A percentile compares a stretch with the other conserved stretches of the same genome.
These are phyloP conservation scores for Orbilia quercus DNA, from an alignment of 2,329 filamentous ascomycete species.

Conservation along the genomic window DNA sequence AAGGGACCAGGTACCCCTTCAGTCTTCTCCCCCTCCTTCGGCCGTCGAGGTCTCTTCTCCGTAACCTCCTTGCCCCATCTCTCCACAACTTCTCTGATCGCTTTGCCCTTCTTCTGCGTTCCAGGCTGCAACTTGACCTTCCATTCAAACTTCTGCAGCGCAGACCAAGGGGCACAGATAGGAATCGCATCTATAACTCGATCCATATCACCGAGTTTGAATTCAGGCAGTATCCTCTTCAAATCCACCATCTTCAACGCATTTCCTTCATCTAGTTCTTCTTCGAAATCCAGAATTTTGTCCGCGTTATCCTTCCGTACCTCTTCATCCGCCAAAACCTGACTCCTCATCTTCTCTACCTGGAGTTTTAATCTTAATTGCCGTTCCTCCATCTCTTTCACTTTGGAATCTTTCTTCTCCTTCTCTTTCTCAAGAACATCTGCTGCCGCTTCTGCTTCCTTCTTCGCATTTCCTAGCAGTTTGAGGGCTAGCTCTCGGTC, in stretches of 20 bases:
- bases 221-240: slow-evolving; percentile 74
- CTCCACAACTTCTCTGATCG: slow-evolving; percentile 87
- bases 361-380: slow-evolving; percentile 75
- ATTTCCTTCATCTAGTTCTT: slow-evolving; percentile 68
- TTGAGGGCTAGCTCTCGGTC: slow-evolving; percentile 85
- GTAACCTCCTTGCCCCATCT: slow-evolving; percentile 76
- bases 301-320: slow-evolving; percentile 71
- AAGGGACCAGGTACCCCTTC: neutral
- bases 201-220: slow-evolving; percentile 26
- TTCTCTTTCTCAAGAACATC: slow-evolving; percentile 68
- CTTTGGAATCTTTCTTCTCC: slow-evolving; percentile 78
- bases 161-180: slow-evolving; percentile 74
- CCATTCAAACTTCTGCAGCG: slow-evolving; percentile 81
- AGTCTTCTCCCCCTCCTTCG: slow-evolving; percentile 26
- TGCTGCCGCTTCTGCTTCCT: slow-evolving; percentile 59
- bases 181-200: slow-evolving; percentile 70
- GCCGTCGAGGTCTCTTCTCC: slow-evolving; percentile 64
- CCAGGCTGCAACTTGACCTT: slow-evolving; percentile 95
- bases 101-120: slow-evolving; percentile 90
- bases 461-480: slow-evolving; percentile 80
- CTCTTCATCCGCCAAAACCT: slow-evolving; percentile 69
- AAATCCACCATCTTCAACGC: slow-evolving; percentile 69
- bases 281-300: slow-evolving; percentile 70
- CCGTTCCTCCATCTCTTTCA: slow-evolving; percentile 78
- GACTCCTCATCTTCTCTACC: slow-evolving; percentile 71